Percentiles rank a stretch among this genome's conserved stretches.
phyloP scores from a whole-genome alignment of 2,329 filamentous ascomycete species.

The Monosporascus cannonballus region DNA sequence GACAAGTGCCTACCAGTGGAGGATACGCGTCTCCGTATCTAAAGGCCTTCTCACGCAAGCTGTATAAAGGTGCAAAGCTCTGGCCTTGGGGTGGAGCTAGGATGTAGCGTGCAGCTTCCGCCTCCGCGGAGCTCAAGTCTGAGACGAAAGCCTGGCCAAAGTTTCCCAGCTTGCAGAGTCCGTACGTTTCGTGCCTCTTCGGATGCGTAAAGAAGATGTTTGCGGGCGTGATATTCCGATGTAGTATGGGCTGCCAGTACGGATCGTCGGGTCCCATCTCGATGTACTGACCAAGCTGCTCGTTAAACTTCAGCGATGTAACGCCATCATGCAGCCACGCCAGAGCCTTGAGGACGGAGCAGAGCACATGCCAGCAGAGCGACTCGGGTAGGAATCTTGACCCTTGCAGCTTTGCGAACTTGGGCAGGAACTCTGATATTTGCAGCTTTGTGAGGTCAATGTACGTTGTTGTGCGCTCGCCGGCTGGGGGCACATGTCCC shows the following conservation, averaged over 20 bases:
- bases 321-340: conserved; percentile 47
- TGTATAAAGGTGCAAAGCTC: conserved; percentile 5
- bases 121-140: conserved; percentile 24
- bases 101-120: conserved; percentile 5
- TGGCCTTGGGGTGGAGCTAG: conserved; percentile 17
- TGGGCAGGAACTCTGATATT: not conserved
- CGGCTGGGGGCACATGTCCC: no score
- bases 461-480: no score
- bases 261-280: conserved; percentile 19
- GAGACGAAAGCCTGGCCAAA: conserved; percentile 36
- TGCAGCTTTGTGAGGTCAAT: no score
- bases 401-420: not conserved
- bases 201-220: conserved; percentile 47
- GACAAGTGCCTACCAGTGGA: conserved; percentile 15
- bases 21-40: conserved; percentile 15
- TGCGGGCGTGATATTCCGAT: conserved; percentile 38
- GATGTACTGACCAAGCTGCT: conserved; percentile 1
- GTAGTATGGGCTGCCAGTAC: conserved; percentile 47
- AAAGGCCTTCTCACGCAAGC: conserved; percentile 12
- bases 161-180: conserved; percentile 47
- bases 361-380: conserved; percentile 50
- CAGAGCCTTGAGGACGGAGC: conserved; percentile 41
- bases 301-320: conserved; percentile 16
- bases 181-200: conserved; percentile 42
- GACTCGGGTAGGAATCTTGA: conserved; percentile 41